These are phyloP conservation scores for Quercus wislizeni DNA, from an alignment of 306 rosid species.

Conservation along the genomic window DNA sequence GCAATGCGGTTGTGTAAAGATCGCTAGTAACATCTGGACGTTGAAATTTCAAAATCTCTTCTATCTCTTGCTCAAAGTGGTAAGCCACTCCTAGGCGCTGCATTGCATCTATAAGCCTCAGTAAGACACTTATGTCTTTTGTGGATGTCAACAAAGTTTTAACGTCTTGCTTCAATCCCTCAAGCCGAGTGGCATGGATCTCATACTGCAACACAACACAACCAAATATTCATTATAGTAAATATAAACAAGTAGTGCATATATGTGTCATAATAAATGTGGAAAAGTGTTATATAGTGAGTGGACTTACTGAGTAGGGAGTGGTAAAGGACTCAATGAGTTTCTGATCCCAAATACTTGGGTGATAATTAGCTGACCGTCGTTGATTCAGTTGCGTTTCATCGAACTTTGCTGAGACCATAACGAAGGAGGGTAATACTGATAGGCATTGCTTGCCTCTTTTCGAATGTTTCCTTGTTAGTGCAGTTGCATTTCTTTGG, in stretches of 20 bases:
- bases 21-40: neutral
- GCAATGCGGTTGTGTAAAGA: constrained; percentile 11
- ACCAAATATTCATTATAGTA: neutral
- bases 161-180: constrained; percentile 3
- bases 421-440: neutral
- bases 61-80: constrained; percentile 29
- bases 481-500: no score
- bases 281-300: no score
- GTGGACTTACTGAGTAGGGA: neutral
- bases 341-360: no score
- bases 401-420: no score
- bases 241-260: no score
- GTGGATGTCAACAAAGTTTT: neutral
- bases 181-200: constrained; percentile 1
- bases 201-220: constrained; percentile 22
- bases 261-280: no score
- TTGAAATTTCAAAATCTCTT: neutral
- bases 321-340: constrained; percentile 17
- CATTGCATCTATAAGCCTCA: constrained; percentile 9
- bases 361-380: no score
- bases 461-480: neutral
- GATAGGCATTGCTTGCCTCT: neutral
- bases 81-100: constrained; percentile 31
- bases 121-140: neutral
- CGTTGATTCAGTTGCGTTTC: no score